Conservation (phyloP, 2,329 filamentous ascomycete species). For the Clonostachys chloroleuca region DNA sequence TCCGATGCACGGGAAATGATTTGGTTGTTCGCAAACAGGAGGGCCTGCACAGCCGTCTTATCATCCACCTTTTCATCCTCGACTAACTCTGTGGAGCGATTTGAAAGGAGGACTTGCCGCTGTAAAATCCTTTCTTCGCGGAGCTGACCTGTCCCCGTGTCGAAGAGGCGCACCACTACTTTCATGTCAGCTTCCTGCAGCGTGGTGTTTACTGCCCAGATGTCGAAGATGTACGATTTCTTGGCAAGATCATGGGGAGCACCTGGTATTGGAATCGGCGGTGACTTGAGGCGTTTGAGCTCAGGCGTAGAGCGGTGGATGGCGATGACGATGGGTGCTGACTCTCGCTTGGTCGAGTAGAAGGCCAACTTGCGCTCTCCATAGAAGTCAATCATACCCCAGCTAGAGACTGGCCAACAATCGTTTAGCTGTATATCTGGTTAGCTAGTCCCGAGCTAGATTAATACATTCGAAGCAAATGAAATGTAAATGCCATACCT, state of each 20-base stretch:
- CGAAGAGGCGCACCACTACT: not conserved
- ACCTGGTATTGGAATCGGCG: not conserved
- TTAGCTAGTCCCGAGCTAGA: not conserved
- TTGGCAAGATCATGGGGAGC: not conserved
- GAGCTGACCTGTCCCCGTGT: not conserved
- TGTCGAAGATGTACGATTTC: not conserved
- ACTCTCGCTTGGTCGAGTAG: conserved; percentile 6
- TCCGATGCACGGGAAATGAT: not conserved
- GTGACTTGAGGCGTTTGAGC: not conserved
- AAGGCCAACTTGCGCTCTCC: conserved; percentile 7
- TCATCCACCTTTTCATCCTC: not conserved
- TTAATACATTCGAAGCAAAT: too few relatives aligned
- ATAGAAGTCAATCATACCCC: conserved; percentile 5
- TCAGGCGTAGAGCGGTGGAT: conserved; percentile 1
- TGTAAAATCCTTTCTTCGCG: not conserved
- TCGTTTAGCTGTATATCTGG: conserved; percentile 43
- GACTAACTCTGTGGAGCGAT: not conserved
- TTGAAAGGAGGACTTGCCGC: not conserved
- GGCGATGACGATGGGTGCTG: not conserved
- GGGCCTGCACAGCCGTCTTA: not conserved
- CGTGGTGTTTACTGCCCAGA: not conserved
- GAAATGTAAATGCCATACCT: conserved; percentile 14
- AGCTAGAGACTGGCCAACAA: conserved; percentile 45
- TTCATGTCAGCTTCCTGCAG: not conserved
- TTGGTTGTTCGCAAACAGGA: not conserved